Percentiles rank a stretch among this genome's conserved stretches.
Evolutionary conservation across 1,139 yeast species (phyloP).

Genomic region (Suhomyces taliae): DNA sequence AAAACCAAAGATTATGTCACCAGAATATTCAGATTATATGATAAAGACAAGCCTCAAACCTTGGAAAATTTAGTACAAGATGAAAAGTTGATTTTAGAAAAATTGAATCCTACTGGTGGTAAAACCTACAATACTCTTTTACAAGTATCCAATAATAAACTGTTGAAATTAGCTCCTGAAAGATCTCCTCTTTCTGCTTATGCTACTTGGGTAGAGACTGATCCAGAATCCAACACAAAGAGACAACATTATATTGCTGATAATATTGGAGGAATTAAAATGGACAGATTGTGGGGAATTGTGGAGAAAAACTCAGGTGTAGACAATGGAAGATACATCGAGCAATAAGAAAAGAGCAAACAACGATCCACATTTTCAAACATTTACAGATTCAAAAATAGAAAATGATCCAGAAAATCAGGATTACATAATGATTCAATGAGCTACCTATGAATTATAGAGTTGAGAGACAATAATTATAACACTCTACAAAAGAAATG

Average conservation of each 20-base stretch:
- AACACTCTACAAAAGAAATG: too few species aligned
- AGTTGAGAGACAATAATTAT: too few species aligned
- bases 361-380: background rate
- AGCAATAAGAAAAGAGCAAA: background rate
- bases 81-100: conserved; percentile 70
- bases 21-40: conserved; percentile 68
- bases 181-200: conserved; percentile 46
- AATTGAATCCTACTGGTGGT: conserved; percentile 66
- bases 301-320: conserved; percentile 66
- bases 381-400: background rate
- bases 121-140: conserved; percentile 63
- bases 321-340: conserved; percentile 60
- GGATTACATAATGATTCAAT: too few species aligned
- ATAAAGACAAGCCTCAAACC: conserved; percentile 62
- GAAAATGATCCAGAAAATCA: too few species aligned
- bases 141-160: conserved; percentile 42
- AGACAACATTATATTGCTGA: conserved; percentile 62
- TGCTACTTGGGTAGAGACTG: conserved; percentile 57
- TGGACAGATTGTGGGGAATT: conserved; percentile 85
- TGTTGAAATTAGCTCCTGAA: conserved; percentile 38
- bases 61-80: conserved; percentile 58
- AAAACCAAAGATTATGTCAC: conserved; percentile 69
- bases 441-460: too few species aligned
- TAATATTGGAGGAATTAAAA: conserved; percentile 74
- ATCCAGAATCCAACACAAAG: conserved; percentile 33